Evolutionary conservation across 257 asterid genomes (phyloP).

Genomic region (Eucommia ulmoides): DNA sequence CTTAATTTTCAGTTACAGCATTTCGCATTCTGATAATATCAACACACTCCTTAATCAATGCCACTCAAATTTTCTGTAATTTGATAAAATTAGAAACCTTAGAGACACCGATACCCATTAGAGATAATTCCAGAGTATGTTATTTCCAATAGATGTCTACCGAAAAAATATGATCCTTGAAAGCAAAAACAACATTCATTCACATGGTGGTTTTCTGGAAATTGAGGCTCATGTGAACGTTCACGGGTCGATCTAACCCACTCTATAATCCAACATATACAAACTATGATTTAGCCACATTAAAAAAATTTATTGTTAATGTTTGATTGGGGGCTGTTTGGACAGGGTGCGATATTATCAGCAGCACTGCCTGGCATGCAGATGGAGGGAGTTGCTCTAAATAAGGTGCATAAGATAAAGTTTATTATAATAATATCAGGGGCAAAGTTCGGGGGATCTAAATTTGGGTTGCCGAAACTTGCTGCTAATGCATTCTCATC

Average conservation of each 20-base stretch:
- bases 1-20: background rate
- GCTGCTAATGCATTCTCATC: conserved; percentile 24
- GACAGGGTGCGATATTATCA: conserved; percentile 23
- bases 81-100: too few relatives aligned
- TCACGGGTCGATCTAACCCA: background rate
- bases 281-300: background rate
- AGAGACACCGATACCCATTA: too few relatives aligned
- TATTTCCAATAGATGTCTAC: too few relatives aligned
- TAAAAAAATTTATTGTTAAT: too few relatives aligned
- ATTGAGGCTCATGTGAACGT: background rate
- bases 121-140: background rate
- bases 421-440: conserved; percentile 24
- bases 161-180: too few relatives aligned
- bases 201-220: too few relatives aligned
- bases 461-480: conserved; percentile 20
- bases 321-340: background rate
- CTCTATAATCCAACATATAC: background rate
- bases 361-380: conserved; percentile 32
- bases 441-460: conserved; percentile 18
- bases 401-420: conserved; percentile 24
- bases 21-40: background rate
- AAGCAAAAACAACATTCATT: too few relatives aligned
- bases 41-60: too few relatives aligned
- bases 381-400: conserved; percentile 24
- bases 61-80: too few relatives aligned